Base-by-base conservation (phyloP, 257 asterid genomes). In the Osmanthus fragrans region DNA sequence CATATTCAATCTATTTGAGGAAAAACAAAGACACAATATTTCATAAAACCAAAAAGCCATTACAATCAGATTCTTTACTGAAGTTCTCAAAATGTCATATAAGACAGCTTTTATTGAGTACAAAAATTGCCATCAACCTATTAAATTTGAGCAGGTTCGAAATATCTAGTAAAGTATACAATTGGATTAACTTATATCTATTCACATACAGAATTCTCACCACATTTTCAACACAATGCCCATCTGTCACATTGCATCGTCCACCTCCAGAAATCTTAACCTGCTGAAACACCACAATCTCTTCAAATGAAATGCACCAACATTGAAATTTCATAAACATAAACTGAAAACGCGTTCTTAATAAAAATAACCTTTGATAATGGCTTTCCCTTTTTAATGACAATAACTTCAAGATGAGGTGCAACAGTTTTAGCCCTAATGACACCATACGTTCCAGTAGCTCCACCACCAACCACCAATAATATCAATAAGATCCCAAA, bases 241-340 rank as follows among this genome's bases (percentile, higher is more conserved):
- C 99, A 77, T 95, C 90, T 27, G 99, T 95, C 81, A 95, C 97
- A 67, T 95, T 95, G 84, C 99, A 95, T 56, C 99, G 89, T 16
- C 99, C 99, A 16, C 99, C 99, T 47, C 99, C 99, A 63, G 98
- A 95, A 77, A 95, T 91, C 87, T 88, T 93, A 81, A 95, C 99
- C 99, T 95, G 86, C 56, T 71, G 82, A 86, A 76, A 64, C 39
- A 40, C 74, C 18, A 65, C 27, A 73, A 70, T 45, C 25, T 58
- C 72, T 71, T 34, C 76, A 32, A 49, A 51, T 27, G 6, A 5
- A 49, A 49, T 49, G 21, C 58, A 56, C 29, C 66, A 56, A 7
- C 29, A 56, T 21, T 56, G 10, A 21, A n/a, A 30, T 30, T 56
- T 70, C 73, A 29, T 74, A 39, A 58, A 9, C 9, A 56, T 23